Percentiles rank a stretch among this genome's conserved stretches.
Conservation (phyloP, 805 yeast species). For the Candida schatavii region DNA sequence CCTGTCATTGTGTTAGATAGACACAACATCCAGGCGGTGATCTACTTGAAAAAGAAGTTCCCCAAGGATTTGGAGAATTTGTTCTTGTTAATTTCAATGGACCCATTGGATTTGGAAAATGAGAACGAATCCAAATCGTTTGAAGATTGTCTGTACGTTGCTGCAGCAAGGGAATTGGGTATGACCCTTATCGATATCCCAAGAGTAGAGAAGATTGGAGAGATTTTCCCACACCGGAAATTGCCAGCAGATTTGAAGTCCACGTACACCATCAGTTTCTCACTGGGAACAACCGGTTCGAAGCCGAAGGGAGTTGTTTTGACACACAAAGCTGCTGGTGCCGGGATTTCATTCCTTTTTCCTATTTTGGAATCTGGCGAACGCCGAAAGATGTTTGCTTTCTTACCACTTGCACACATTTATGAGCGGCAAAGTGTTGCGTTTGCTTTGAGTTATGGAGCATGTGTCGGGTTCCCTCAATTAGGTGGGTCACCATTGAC, state of each 20-base stretch:
- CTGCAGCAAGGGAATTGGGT: conserved; percentile 18
- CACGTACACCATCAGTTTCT: conserved; percentile 61
- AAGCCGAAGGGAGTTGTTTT: conserved; percentile 66
- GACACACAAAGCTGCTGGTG: conserved; percentile 49
- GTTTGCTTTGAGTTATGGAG: conserved; percentile 46
- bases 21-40: conserved; percentile 14
- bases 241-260: conserved; percentile 49
- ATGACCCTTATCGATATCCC: conserved; percentile 27
- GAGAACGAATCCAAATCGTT: conserved; percentile 2
- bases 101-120: conserved; percentile 15
- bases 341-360: conserved; percentile 42
- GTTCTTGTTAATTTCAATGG: conserved; percentile 25
- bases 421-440: conserved; percentile 50
- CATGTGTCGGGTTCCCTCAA: conserved; percentile 50
- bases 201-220: conserved; percentile 30
- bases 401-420: conserved; percentile 60
- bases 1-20: conserved; percentile 16
- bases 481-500: conserved; percentile 19
- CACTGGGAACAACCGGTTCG: conserved; percentile 73
- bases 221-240: conserved; percentile 24
- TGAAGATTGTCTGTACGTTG: conserved; percentile 4
- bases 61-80: conserved; percentile 16
- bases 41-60: conserved; percentile 11
- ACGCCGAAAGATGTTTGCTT: conserved; percentile 27
- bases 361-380: conserved; percentile 10